A percentile compares a stretch with the other conserved stretches of the same genome.
Conservation (phyloP, 2,329 filamentous ascomycete genomes). For the Fusarium sp. region DNA sequence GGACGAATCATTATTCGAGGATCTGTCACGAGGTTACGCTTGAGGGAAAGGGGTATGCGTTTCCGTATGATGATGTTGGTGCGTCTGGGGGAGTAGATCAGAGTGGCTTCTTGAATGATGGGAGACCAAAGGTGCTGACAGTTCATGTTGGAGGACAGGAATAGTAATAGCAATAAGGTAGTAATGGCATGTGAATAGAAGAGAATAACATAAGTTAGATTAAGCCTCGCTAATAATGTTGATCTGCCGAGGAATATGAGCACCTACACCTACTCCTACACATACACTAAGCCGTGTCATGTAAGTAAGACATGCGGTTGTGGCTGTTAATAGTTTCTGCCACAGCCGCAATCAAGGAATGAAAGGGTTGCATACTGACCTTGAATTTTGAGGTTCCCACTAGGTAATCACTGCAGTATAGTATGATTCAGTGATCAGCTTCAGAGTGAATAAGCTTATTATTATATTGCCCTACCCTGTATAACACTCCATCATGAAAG, state of each 20-base stretch:
- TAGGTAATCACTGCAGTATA: neutral
- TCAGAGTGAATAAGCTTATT: neutral
- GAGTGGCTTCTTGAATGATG: constrained; percentile 70
- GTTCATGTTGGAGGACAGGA: constrained; percentile 62
- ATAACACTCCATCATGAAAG: neutral
- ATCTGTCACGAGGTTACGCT: constrained; percentile 71
- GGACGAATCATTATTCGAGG: constrained; percentile 75
- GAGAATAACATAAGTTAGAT: neutral
- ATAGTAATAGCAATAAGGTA: neutral
- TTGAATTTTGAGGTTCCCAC: neutral
- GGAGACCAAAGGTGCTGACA: constrained; percentile 64
- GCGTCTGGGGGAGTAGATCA: constrained; percentile 66
- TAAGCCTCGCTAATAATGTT: neutral
- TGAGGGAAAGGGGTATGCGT: constrained; percentile 73
- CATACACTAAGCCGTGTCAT: neutral
- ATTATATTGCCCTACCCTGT: neutral
- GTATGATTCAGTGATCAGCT: neutral
- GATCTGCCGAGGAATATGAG: neutral
- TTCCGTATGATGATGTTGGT: constrained; percentile 77
- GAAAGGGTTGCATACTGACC: constrained; percentile 11
- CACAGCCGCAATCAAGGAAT: constrained; percentile 18
- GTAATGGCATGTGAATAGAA: neutral
- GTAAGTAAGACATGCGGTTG: constrained; percentile 13
- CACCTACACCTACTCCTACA: neutral
- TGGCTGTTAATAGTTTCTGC: constrained; percentile 15